phyloP scores from a whole-genome alignment of 1,284 basidiomycete genomes.

The Fomitopsis schrenkii region DNA sequence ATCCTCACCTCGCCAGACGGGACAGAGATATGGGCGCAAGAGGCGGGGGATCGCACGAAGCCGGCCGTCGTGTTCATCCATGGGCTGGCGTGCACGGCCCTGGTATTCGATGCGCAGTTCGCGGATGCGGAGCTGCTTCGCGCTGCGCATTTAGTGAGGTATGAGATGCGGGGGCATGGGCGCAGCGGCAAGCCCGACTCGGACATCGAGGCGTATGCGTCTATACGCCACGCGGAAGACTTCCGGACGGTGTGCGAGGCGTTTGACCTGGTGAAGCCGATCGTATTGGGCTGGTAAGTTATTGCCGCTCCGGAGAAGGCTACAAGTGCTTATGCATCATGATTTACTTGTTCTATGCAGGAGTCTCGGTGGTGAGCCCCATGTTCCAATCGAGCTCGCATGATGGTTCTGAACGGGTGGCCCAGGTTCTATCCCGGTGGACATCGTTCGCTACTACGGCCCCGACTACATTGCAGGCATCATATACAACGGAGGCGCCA shows the following conservation, averaged over 20 bases:
- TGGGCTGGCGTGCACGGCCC: slow-evolving; percentile 32
- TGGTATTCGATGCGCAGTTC: slow-evolving; percentile 36
- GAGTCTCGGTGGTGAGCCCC: slow-evolving; percentile 33
- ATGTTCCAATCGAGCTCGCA: neutral
- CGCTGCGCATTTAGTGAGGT: slow-evolving; percentile 31
- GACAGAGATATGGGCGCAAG: slow-evolving; percentile 31
- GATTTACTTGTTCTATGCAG: slow-evolving; percentile 14
- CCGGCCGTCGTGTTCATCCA: slow-evolving; percentile 39
- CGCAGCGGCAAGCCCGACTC: slow-evolving; percentile 24
- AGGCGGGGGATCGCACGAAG: slow-evolving; percentile 33
- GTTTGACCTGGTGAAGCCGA: slow-evolving; percentile 30
- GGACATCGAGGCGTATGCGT: slow-evolving; percentile 21
- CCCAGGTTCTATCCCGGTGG: slow-evolving; percentile 30
- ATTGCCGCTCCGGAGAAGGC: neutral
- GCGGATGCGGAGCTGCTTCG: slow-evolving; percentile 27
- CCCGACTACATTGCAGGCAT: slow-evolving; percentile 32
- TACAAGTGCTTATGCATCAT: neutral
- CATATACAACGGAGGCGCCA: slow-evolving; percentile 29
- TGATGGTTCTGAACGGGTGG: neutral
- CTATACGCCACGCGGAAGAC: slow-evolving; percentile 32
- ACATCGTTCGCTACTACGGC: slow-evolving; percentile 33
- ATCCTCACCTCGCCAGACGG: slow-evolving; percentile 25
- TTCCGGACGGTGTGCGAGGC: slow-evolving; percentile 30
- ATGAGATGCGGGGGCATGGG: slow-evolving; percentile 31
- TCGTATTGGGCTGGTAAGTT: slow-evolving; percentile 35